Evolutionary conservation across 441 rosid species (phyloP).

Genomic region (Corymbia citriodora): DNA sequence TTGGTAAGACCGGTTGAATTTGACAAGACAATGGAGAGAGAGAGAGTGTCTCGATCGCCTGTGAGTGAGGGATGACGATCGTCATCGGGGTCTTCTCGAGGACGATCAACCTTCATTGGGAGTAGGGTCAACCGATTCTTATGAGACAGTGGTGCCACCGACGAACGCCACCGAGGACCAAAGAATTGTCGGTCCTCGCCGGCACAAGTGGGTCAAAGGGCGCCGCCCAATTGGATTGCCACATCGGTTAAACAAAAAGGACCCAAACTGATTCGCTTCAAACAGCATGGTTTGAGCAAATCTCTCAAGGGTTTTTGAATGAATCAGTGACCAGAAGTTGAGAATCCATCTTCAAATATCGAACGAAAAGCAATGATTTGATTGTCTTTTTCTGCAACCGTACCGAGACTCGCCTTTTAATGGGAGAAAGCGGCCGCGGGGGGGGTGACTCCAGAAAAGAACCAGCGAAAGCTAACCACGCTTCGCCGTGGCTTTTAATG

Average conservation of each 20-base stretch:
- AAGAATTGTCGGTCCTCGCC: neutral
- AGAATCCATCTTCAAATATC: neutral
- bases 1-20: too few species aligned
- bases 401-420: neutral
- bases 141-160: neutral
- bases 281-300: neutral
- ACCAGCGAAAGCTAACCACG: neutral
- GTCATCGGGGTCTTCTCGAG: neutral
- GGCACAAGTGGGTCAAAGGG: neutral
- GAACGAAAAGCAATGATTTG: neutral
- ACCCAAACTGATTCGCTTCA: neutral
- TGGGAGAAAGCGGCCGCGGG: neutral
- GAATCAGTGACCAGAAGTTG: neutral
- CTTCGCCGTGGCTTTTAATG: neutral
- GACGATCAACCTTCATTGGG: neutral
- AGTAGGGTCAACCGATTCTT: neutral
- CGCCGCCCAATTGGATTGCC: neutral
- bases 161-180: neutral
- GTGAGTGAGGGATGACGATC: neutral
- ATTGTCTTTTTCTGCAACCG: too few species aligned
- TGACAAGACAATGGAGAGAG: neutral
- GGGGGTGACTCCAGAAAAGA: neutral
- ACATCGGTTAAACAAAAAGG: neutral
- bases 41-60: neutral
- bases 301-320: neutral